Conservation (phyloP, 441 rosid species). For the Cnidoscolus chayamansa region DNA sequence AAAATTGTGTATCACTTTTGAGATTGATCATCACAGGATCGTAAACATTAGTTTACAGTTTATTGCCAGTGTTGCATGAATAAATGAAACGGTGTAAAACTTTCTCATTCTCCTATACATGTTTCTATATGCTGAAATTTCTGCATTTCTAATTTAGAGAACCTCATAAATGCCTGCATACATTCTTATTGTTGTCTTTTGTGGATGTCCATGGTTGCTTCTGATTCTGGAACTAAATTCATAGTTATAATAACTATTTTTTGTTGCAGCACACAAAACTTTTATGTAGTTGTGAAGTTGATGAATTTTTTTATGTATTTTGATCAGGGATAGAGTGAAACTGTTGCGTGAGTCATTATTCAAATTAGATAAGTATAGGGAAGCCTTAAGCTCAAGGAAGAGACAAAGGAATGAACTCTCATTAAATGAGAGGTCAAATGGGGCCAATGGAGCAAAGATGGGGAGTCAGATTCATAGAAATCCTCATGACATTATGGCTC, state of each 20-base stretch:
- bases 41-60: not conserved
- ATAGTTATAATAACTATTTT: not conserved
- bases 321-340: slow-evolving; percentile 46
- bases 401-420: slow-evolving; percentile 45
- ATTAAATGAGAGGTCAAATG: slow-evolving; percentile 45
- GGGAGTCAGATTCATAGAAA: slow-evolving; percentile 45
- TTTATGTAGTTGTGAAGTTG: slow-evolving; percentile 4
- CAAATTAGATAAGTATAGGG: slow-evolving; percentile 44
- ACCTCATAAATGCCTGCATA: not conserved
- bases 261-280: slow-evolving; percentile 12
- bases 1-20: slow-evolving; percentile 1
- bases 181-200: not conserved
- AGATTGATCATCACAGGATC: not conserved
- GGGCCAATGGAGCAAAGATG: slow-evolving; percentile 35
- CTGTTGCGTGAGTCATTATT: slow-evolving; percentile 40
- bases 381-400: slow-evolving; percentile 41
- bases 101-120: not conserved
- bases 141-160: not conserved
- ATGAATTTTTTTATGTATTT: slow-evolving; percentile 23
- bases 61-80: slow-evolving; percentile 1
- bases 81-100: not conserved
- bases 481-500: slow-evolving; percentile 41
- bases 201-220: not conserved
- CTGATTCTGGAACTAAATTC: not conserved
- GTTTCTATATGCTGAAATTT: not conserved